Conservation (phyloP, 257 asterid genomes). For the Scutellaria baicalensis region DNA sequence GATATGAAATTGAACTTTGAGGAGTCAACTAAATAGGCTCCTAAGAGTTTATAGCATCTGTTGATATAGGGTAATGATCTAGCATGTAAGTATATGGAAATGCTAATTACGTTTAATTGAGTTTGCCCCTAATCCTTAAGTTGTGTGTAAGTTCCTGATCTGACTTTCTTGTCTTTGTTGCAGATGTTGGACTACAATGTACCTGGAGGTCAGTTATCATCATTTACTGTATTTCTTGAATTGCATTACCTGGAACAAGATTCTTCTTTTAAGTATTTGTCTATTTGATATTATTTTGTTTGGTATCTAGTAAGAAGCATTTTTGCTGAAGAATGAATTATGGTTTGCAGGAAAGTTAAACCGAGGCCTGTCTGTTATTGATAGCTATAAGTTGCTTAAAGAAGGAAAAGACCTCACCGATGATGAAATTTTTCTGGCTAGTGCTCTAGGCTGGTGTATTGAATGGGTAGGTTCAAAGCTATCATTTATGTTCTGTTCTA, state of each 20-base stretch:
- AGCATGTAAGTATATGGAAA: neutral
- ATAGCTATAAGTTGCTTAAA: conserved; percentile 76
- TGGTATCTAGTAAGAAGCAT: neutral
- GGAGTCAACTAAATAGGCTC: neutral
- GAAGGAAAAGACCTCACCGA: conserved; percentile 68
- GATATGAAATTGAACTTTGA: neutral
- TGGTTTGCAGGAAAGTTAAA: conserved; percentile 77
- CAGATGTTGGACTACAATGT: conserved; percentile 99
- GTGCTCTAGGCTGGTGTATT: conserved; percentile 91
- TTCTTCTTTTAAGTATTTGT: neutral
- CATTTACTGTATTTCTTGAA: neutral
- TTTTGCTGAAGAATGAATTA: neutral
- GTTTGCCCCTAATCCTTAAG: neutral
- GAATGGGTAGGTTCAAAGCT: conserved; percentile 69
- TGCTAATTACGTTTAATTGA: neutral
- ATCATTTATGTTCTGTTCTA: neutral
- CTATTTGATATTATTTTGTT: neutral
- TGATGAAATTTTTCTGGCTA: conserved; percentile 68
- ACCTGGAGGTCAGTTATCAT: conserved; percentile 68
- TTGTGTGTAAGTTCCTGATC: conserved; percentile 18
- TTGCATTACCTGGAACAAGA: neutral
- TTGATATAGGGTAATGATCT: neutral
- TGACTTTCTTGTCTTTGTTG: conserved; percentile 17
- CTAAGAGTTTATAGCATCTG: neutral
- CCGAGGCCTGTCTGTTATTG: conserved; percentile 88